A percentile compares a stretch with the other conserved stretches of the same genome.
phyloP scores from a whole-genome alignment of 306 rosid genomes.

The Alnus rubra region DNA sequence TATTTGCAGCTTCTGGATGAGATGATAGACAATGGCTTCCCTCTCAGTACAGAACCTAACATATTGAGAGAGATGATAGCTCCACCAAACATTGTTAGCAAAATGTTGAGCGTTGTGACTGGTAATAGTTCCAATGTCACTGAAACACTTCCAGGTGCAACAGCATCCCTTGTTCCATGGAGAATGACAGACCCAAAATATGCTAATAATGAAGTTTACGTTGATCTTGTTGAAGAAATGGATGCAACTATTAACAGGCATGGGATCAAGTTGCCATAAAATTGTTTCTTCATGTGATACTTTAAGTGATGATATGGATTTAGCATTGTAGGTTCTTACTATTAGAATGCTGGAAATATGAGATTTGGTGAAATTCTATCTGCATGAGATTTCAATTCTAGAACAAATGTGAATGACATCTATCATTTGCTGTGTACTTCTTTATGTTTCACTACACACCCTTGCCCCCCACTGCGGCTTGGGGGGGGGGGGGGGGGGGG shows the following conservation, averaged over 20 bases:
- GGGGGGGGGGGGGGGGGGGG: background rate
- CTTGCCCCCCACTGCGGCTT: background rate
- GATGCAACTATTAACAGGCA: constrained; percentile 72
- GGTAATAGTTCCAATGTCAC: constrained; percentile 89
- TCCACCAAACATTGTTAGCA: constrained; percentile 88
- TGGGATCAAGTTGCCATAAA: background rate
- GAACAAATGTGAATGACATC: background rate
- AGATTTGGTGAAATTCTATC: constrained; percentile 2
- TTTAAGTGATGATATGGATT: background rate
- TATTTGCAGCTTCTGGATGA: constrained; percentile 86
- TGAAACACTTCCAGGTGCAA: constrained; percentile 83
- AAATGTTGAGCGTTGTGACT: constrained; percentile 86
- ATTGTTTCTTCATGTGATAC: background rate
- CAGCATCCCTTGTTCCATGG: constrained; percentile 85
- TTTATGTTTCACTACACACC: background rate
- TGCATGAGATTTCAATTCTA: background rate
- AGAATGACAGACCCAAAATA: constrained; percentile 68
- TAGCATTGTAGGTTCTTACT: background rate
- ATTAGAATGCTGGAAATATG: background rate
- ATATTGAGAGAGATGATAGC: constrained; percentile 94
- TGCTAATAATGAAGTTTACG: constrained; percentile 79
- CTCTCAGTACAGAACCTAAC: constrained; percentile 90
- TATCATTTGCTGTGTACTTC: background rate
- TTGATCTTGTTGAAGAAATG: constrained; percentile 92
- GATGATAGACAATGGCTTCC: constrained; percentile 99